Conservation (phyloP, 306 rosid genomes). For the Benincasa hispida region DNA sequence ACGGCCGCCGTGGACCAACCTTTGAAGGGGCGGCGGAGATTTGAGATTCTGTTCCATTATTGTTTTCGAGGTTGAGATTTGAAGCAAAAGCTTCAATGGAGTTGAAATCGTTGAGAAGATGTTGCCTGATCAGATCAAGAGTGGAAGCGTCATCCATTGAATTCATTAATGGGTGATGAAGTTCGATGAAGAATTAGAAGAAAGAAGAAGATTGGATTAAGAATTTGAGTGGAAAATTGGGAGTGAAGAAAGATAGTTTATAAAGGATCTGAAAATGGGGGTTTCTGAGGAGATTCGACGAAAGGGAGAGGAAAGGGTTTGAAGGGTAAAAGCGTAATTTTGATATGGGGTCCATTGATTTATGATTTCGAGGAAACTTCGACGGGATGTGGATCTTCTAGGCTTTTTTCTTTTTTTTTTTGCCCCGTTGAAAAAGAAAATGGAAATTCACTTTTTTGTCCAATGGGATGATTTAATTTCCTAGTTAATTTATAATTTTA, state of each 20-base stretch:
- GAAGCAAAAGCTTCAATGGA: conserved; percentile 26
- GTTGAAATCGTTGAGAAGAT: conserved; percentile 42
- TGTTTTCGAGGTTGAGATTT: conserved; percentile 13
- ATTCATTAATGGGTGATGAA: conserved; percentile 3
- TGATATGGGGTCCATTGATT: neutral
- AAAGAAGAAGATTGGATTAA: neutral
- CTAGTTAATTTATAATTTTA: neutral
- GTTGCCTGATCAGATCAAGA: conserved; percentile 42
- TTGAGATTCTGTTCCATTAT: neutral
- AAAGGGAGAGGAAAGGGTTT: neutral
- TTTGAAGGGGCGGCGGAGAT: neutral
- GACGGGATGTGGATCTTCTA: neutral
- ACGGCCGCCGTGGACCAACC: neutral
- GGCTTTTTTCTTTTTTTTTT: neutral
- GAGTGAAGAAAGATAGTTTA: conserved; percentile 9
- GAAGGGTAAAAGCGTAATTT: neutral
- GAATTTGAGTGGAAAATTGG: conserved; percentile 9
- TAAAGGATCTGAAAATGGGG: neutral
- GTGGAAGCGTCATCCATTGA: conserved; percentile 28
- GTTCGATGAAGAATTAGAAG: neutral
- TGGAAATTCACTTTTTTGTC: neutral
- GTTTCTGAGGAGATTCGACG: conserved; percentile 22
- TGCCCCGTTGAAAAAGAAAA: neutral
- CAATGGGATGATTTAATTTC: neutral
- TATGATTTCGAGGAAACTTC: neutral